Percentiles rank a stretch among this genome's conserved stretches.
These are phyloP conservation scores for Termitomyces bulborhizus DNA, from an alignment of 768 basidiomycete species.

Conservation along the genomic window DNA sequence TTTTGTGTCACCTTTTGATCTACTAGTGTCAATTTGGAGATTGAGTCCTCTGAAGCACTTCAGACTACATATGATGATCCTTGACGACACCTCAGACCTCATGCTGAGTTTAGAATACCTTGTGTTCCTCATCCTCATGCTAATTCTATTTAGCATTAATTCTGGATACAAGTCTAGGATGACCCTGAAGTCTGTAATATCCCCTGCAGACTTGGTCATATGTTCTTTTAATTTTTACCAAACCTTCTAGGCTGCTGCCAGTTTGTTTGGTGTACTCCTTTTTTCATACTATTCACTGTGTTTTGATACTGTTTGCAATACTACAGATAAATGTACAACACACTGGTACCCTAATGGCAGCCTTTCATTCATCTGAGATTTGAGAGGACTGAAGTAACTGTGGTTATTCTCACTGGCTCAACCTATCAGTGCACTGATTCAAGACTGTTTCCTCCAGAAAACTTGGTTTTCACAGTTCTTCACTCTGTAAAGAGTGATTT, in stretches of 20 bases:
- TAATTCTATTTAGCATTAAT: no score
- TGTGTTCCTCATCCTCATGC: no score
- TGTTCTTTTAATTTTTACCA: background rate
- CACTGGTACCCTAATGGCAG: no score
- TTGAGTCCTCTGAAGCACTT: no score
- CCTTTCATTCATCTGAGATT: no score
- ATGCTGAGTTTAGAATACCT: no score
- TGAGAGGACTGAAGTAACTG: background rate
- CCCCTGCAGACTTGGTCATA: background rate
- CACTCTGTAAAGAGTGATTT: constrained; percentile 54
- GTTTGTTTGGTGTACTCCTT: background rate
- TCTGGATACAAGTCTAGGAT: background rate
- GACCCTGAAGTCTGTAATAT: no score
- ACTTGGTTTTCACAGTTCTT: constrained; percentile 78
- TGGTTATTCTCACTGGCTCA: constrained; percentile 55
- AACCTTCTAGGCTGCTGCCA: no score
- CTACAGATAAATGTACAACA: background rate
- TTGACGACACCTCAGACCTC: no score
- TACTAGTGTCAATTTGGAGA: no score
- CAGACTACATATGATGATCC: no score
- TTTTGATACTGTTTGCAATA: background rate
- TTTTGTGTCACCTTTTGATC: no score
- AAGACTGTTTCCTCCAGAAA: constrained; percentile 93
- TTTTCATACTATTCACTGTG: background rate
- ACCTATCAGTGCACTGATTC: constrained; percentile 82